Evolutionary conservation across 2,329 filamentous ascomycete genomes (phyloP).

Genomic region (Anthostomella pinea): DNA sequence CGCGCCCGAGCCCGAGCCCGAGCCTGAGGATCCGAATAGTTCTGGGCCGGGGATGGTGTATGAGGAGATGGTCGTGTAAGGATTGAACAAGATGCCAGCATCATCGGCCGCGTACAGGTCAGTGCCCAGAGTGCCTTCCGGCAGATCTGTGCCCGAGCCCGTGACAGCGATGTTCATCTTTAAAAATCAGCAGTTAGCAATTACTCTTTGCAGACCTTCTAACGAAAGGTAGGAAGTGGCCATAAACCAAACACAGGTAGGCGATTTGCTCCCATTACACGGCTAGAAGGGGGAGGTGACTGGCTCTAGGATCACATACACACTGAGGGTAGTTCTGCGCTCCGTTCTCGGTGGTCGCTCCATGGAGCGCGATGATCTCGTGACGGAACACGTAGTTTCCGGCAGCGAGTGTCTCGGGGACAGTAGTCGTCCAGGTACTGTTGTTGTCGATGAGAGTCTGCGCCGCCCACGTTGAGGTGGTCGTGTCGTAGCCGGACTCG

Average conservation of each 20-base stretch:
- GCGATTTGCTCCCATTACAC: no score
- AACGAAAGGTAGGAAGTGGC: no score
- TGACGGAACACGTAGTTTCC: conserved; percentile 50
- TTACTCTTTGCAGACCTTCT: no score
- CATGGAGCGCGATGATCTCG: conserved; percentile 48
- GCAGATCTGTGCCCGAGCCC: conserved; percentile 41
- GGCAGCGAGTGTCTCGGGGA: conserved; percentile 38
- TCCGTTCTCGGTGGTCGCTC: conserved; percentile 36
- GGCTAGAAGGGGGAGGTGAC: no score
- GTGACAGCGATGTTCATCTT: conserved; percentile 57
- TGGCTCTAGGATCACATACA: no score
- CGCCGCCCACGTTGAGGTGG: conserved; percentile 30
- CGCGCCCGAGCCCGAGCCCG: conserved; percentile 3
- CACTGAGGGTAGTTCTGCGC: conserved; percentile 51
- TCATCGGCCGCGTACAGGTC: conserved; percentile 52
- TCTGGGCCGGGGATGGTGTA: conserved; percentile 24
- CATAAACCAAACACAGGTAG: no score
- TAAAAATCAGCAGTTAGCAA: no score
- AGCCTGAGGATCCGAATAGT: conserved; percentile 5
- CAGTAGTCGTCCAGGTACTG: conserved; percentile 43
- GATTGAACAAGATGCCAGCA: conserved; percentile 53
- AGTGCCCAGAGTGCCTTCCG: conserved; percentile 47
- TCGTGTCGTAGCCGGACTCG: conserved; percentile 24
- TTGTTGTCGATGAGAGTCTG: conserved; percentile 44
- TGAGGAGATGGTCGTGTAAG: conserved; percentile 38